Conservation (phyloP, 352 stramenopile species). For the Globisporangium canariense region DNA sequence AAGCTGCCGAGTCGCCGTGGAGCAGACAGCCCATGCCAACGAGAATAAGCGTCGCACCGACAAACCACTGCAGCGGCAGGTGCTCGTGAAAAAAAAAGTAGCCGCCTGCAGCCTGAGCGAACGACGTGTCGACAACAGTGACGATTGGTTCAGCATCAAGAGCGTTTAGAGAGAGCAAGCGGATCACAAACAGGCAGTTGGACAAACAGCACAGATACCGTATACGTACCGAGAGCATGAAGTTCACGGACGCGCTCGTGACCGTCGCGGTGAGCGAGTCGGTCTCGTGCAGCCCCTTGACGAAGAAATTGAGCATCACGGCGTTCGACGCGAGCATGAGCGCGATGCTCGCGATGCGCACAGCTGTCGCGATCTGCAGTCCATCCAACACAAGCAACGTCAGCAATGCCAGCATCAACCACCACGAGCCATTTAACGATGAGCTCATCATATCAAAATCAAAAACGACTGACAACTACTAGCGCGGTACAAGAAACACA, state of each 20-base stretch:
- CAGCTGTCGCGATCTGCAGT: conserved; percentile 22
- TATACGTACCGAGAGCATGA: conserved; percentile 60
- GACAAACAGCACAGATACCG: no score
- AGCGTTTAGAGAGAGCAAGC: neutral
- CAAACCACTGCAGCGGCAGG: conserved; percentile 69
- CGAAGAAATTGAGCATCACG: conserved; percentile 80
- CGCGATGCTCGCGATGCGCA: conserved; percentile 50
- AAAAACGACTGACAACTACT: neutral
- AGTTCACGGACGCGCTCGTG: conserved; percentile 78
- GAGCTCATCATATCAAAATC: neutral
- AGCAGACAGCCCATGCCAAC: conserved; percentile 64
- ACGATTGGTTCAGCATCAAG: neutral
- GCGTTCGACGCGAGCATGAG: conserved; percentile 74
- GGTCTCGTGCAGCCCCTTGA: conserved; percentile 78
- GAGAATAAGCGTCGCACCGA: conserved; percentile 70
- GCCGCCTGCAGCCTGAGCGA: conserved; percentile 42
- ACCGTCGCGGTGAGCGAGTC: conserved; percentile 85
- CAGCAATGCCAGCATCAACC: neutral
- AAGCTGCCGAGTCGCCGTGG: conserved; percentile 40
- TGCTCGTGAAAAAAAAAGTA: conserved; percentile 66
- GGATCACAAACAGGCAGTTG: neutral
- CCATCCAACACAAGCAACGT: neutral
- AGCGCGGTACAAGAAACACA: neutral
- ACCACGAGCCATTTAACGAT: neutral
- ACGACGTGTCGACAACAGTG: neutral